A percentile compares a stretch with the other conserved stretches of the same genome.
phyloP scores from a whole-genome alignment of 805 yeast species.

The Clavispora phyllophila region DNA sequence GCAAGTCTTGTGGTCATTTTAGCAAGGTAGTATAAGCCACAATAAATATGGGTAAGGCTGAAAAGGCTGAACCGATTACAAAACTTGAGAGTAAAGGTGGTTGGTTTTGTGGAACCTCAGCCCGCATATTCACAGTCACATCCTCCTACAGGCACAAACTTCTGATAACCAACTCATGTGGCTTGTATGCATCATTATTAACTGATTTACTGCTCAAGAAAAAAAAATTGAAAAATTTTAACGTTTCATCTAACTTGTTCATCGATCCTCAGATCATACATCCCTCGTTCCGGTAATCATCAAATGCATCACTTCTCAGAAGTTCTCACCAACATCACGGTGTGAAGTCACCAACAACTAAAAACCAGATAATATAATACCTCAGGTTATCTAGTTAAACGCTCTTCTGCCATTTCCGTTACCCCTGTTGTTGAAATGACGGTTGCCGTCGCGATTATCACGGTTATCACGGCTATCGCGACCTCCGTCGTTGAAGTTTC shows the following conservation, averaged over 20 bases:
- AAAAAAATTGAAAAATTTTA: background rate
- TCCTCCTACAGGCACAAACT: background rate
- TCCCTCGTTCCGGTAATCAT: background rate
- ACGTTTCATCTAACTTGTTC: background rate
- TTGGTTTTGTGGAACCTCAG: background rate
- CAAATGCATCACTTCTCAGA: background rate
- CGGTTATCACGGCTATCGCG: slow-evolving; percentile 19
- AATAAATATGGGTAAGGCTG: background rate
- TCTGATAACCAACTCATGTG: background rate
- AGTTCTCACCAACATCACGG: background rate
- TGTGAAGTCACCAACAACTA: background rate
- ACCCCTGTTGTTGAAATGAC: slow-evolving; percentile 7
- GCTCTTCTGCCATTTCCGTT: slow-evolving; percentile 7
- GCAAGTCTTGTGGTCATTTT: background rate
- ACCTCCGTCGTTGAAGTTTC: slow-evolving; percentile 21
- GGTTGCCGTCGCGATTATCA: slow-evolving; percentile 5
- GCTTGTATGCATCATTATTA: background rate
- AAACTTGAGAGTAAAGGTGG: background rate
- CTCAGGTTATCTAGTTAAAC: background rate
- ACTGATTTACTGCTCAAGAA: background rate
- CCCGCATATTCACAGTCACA: background rate
- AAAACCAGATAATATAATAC: background rate
- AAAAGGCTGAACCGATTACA: background rate
- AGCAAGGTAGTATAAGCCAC: background rate
- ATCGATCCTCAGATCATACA: background rate